These are phyloP conservation scores for Xanthoparmelia taractica DNA, from an alignment of 495 filamentous ascomycete species.

Conservation along the genomic window DNA sequence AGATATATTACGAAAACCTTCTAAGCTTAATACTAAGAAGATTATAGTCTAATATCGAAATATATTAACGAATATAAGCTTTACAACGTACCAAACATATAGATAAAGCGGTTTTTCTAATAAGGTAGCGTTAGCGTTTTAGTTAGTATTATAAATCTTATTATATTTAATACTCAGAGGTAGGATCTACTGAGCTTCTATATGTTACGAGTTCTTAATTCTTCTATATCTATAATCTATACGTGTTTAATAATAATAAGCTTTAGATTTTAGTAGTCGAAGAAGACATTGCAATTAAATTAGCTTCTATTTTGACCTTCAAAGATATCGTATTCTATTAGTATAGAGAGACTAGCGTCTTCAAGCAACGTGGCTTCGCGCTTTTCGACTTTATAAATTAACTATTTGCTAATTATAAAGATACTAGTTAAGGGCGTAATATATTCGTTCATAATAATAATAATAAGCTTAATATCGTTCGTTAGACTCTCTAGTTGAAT, in stretches of 20 bases:
- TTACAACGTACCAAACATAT: background rate
- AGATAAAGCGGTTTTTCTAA: constrained; percentile 5
- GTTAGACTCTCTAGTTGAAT: constrained; percentile 21
- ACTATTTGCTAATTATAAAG: constrained; percentile 80
- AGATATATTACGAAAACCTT: constrained; percentile 54
- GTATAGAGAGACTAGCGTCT: constrained; percentile 89
- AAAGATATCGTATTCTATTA: constrained; percentile 90
- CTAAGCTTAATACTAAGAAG: constrained; percentile 62
- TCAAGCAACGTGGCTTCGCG: constrained; percentile 81
- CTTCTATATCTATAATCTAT: too few species aligned
- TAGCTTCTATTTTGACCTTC: constrained; percentile 68
- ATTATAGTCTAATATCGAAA: constrained; percentile 58
- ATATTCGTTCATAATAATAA: constrained; percentile 99
- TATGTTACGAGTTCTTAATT: constrained; percentile 51
- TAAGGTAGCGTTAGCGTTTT: constrained; percentile 7
- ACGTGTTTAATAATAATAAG: background rate
- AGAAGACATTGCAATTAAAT: constrained; percentile 87
- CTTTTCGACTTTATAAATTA: constrained; percentile 90
- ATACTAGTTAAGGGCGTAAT: constrained; percentile 76
- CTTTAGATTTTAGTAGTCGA: constrained; percentile 76
- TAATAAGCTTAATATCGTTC: constrained; percentile 68
- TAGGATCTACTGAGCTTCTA: constrained; percentile 88
- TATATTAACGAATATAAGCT: constrained; percentile 53
- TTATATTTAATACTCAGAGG: constrained; percentile 84
- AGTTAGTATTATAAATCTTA: constrained; percentile 86